Base-by-base conservation (phyloP, 2,329 filamentous ascomycete species). In the Cladophialophora yegresii region DNA sequence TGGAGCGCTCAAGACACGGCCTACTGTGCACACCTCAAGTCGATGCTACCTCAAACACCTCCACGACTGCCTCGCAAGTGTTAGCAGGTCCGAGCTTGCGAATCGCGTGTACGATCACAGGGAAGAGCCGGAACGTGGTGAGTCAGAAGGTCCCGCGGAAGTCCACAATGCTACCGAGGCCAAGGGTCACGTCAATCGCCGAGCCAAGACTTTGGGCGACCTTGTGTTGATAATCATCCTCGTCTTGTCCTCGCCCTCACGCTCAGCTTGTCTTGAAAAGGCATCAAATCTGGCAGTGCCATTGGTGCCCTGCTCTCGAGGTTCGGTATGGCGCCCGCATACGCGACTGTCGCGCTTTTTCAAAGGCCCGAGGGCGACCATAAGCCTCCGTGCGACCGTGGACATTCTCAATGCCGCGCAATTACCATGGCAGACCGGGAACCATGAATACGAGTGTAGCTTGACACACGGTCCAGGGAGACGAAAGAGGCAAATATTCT, bases 141-240 rank as follows among this genome's bases (percentile, higher is more conserved):
- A 58, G 57, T 59, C 47, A 53, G 45, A n/a, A 30, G 2, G 2
- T 22, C 47, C 57, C 57, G 30, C 57, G 57, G 57, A 59, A 28
- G 22, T 51, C 20, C 4, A 36, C 22, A 10, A 56, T 22, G 40
- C 45, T 23, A 20, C 56, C 43, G 57, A 28, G 2, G 32, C 57
- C 57, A 23, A 59, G 49, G 6, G n/a, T 36, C 26, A n/a, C 54
- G 54, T 56, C 54, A 43, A 7, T 56, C 56, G 28, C 45, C 43
- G 26, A 49, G 47, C 47, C 45, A 59, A 49, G 56, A 22, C 43
- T 32, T 22, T 26, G 32, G 10, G 23, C 45, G 20, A 20, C 45
- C 8, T 23, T 28, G 47, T 20, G 22, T 50, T 50, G 13, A 22
- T 50, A 50, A 50, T 54, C 51, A n/a, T 13, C 45, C 47, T 28